phyloP scores from a whole-genome alignment of 495 filamentous ascomycete genomes.

The Talaromyces liani region DNA sequence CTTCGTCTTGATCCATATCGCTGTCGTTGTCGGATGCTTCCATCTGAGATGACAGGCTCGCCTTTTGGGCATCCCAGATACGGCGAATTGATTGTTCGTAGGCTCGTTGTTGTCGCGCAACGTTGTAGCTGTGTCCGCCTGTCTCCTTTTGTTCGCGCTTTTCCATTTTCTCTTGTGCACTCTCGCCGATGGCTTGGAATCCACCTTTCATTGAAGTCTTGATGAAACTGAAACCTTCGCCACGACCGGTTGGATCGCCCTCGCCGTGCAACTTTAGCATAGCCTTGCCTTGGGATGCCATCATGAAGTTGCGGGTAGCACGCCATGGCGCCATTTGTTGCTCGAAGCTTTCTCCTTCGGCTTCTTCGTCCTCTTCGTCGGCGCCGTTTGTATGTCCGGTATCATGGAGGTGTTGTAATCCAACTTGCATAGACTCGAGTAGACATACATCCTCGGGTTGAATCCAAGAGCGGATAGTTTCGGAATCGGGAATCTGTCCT shows the following conservation, averaged over 20 bases:
- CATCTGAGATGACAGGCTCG: slow-evolving; percentile 59
- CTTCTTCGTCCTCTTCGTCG: slow-evolving; percentile 61
- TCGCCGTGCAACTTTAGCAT: slow-evolving; percentile 94
- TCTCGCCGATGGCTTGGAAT: slow-evolving; percentile 84
- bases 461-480: slow-evolving; percentile 74
- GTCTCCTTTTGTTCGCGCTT: slow-evolving; percentile 79
- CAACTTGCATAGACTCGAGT: slow-evolving; percentile 94
- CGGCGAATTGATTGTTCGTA: slow-evolving; percentile 83
- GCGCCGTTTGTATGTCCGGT: slow-evolving; percentile 68
- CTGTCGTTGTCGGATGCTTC: slow-evolving; percentile 52
- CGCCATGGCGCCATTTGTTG: slow-evolving; percentile 92
- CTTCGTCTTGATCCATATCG: slow-evolving; percentile 62
- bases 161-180: slow-evolving; percentile 76
- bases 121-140: slow-evolving; percentile 94
- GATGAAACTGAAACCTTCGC: slow-evolving; percentile 90
- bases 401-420: slow-evolving; percentile 74
- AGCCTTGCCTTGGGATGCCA: slow-evolving; percentile 89
- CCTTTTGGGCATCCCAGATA: slow-evolving; percentile 85
- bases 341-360: slow-evolving; percentile 65
- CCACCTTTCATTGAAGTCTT: slow-evolving; percentile 98
- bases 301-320: slow-evolving; percentile 87
- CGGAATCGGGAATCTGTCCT: slow-evolving; percentile 61
- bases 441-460: slow-evolving; percentile 93
- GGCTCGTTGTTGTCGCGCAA: slow-evolving; percentile 78
- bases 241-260: slow-evolving; percentile 91